A percentile compares a stretch with the other conserved stretches of the same genome.
phyloP scores from a whole-genome alignment of 2,329 filamentous ascomycete species.

The Alternaria infectoria region DNA sequence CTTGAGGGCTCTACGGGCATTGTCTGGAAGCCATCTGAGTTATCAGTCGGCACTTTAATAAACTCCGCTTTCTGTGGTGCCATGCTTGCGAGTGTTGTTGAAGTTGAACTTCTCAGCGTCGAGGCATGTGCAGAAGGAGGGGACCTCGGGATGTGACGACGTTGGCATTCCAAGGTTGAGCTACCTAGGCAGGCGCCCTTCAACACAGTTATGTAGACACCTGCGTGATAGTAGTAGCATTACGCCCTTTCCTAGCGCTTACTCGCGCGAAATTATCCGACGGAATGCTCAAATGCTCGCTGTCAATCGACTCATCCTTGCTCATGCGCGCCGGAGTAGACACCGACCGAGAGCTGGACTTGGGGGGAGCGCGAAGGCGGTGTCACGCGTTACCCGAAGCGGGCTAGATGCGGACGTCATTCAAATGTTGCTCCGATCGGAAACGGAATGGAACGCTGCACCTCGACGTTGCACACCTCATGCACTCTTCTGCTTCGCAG shows the following conservation, averaged over 20 bases:
- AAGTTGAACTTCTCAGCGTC: rapidly evolving
- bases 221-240: neutral
- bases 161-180: rapidly evolving
- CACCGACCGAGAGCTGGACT: neutral
- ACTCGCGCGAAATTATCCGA: neutral
- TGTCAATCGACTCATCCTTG: neutral
- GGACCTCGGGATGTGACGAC: neutral
- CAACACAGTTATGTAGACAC: neutral
- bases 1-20: constrained; percentile 25
- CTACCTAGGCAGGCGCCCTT: neutral
- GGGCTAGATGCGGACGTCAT: neutral
- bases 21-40: constrained; percentile 17
- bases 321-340: neutral
- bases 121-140: rapidly evolving
- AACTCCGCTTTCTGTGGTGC: constrained; percentile 18
- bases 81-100: constrained; percentile 6
- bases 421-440: neutral
- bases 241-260: neutral
- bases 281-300: neutral
- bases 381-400: neutral
- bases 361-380: neutral
- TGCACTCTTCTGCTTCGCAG: too few species aligned
- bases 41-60: constrained; percentile 19
- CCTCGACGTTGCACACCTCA: too few species aligned
- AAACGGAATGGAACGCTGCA: neutral